Conservation (phyloP, 2,329 filamentous ascomycete genomes). For the Dothiorella sarmentorum region DNA sequence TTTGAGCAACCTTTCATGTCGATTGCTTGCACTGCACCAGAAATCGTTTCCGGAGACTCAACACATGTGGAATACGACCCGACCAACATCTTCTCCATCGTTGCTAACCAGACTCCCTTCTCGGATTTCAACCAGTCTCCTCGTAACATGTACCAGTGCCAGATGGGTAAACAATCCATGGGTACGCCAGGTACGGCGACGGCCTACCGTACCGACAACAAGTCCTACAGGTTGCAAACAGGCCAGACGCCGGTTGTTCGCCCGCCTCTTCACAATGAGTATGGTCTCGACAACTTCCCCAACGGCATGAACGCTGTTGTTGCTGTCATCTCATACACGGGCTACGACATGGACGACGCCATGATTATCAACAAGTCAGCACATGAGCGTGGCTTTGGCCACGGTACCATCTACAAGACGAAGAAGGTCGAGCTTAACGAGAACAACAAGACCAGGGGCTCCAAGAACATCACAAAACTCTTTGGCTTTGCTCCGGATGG, state of each 20-base stretch:
- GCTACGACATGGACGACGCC: constrained; percentile 99
- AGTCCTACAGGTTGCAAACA: constrained; percentile 89
- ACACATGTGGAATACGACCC: constrained; percentile 93
- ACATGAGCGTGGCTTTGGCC: constrained; percentile 90
- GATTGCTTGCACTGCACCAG: constrained; percentile 84
- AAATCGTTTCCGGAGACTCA: constrained; percentile 81
- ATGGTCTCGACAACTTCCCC: constrained; percentile 96
- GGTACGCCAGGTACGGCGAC: constrained; percentile 86
- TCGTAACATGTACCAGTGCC: constrained; percentile 98
- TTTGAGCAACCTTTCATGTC: constrained; percentile 99
- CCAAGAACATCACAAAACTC: constrained; percentile 70
- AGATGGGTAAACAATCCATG: constrained; percentile 99
- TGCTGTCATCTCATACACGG: constrained; percentile 96
- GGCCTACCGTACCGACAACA: constrained; percentile 91
- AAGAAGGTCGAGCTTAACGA: constrained; percentile 87
- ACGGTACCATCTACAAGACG: constrained; percentile 97
- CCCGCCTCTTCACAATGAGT: constrained; percentile 88
- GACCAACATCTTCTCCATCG: constrained; percentile 94
- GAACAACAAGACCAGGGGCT: constrained; percentile 62
- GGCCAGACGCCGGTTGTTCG: constrained; percentile 94
- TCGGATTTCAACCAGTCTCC: constrained; percentile 98
- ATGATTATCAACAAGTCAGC: constrained; percentile 99
- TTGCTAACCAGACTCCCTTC: constrained; percentile 98
- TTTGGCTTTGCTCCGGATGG: constrained; percentile 87
- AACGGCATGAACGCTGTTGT: constrained; percentile 95